phyloP scores from a whole-genome alignment of 2,329 filamentous ascomycete species.

The Xylaria sp. region DNA sequence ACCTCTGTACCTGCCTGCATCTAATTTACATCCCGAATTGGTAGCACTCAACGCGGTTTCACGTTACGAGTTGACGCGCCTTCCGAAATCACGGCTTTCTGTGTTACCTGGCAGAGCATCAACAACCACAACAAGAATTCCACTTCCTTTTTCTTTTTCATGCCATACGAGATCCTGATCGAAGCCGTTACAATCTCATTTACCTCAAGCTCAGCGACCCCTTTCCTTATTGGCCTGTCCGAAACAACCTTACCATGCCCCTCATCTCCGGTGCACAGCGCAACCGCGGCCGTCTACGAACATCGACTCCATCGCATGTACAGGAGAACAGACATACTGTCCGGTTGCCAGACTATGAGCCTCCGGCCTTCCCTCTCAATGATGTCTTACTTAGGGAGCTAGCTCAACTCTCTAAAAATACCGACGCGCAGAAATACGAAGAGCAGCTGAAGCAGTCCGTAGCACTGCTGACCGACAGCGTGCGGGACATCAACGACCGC shows the following conservation, averaged over 20 bases:
- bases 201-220: not conserved
- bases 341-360: conserved; percentile 62
- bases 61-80: conserved; percentile 22
- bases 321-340: conserved; percentile 37
- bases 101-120: not conserved
- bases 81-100: conserved; percentile 2
- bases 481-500: conserved; percentile 63
- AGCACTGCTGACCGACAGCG: conserved; percentile 56
- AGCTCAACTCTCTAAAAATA: conserved; percentile 56
- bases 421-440: conserved; percentile 57
- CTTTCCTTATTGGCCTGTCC: not conserved
- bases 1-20: not conserved
- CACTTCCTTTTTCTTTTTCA: not conserved
- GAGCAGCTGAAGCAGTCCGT: conserved; percentile 59
- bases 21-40: conserved; percentile 7
- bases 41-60: conserved; percentile 29
- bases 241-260: conserved; percentile 29
- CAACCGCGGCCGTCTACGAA: conserved; percentile 27
- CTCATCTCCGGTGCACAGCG: conserved; percentile 34
- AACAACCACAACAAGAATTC: not conserved
- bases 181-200: not conserved
- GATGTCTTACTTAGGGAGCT: conserved; percentile 54
- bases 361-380: conserved; percentile 59
- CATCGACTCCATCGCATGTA: conserved; percentile 24
- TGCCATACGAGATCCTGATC: not conserved